phyloP scores from a whole-genome alignment of 768 basidiomycete species.

The Boletus eberwhitei region DNA sequence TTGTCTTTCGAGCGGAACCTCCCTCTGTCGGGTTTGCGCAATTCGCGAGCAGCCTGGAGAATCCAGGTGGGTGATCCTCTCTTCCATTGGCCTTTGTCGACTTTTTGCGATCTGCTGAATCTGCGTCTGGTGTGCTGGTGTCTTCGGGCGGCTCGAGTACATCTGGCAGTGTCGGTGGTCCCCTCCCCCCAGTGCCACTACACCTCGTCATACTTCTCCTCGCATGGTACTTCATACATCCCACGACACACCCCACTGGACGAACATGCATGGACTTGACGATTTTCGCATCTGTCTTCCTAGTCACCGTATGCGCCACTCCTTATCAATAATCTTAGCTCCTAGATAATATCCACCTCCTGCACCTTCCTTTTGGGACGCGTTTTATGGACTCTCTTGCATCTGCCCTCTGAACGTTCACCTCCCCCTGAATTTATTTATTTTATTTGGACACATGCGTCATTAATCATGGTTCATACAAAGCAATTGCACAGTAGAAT shows the following conservation, averaged over 20 bases:
- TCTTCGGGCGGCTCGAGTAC: neutral
- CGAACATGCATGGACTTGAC: neutral
- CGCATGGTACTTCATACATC: neutral
- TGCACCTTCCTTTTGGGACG: neutral
- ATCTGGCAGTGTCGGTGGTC: neutral
- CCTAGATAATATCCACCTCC: neutral
- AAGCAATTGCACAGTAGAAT: too few species aligned
- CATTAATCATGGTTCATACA: neutral
- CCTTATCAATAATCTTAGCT: neutral
- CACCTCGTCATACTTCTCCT: neutral
- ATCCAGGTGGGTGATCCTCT: neutral
- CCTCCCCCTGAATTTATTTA: neutral
- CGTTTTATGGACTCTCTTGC: neutral
- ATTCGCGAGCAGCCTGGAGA: slow-evolving; percentile 2
- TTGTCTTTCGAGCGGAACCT: slow-evolving; percentile 17
- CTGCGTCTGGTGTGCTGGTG: neutral
- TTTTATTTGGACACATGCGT: neutral
- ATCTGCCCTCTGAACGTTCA: too few species aligned
- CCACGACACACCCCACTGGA: neutral
- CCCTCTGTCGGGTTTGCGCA: slow-evolving; percentile 21
- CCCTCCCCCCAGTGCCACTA: neutral
- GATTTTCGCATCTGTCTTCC: too few species aligned
- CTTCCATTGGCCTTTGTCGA: neutral
- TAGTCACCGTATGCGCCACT: too few species aligned
- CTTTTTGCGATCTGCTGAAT: neutral